Base-by-base conservation (phyloP, 257 asterid genomes). In the Oldenlandia corymbosa region DNA sequence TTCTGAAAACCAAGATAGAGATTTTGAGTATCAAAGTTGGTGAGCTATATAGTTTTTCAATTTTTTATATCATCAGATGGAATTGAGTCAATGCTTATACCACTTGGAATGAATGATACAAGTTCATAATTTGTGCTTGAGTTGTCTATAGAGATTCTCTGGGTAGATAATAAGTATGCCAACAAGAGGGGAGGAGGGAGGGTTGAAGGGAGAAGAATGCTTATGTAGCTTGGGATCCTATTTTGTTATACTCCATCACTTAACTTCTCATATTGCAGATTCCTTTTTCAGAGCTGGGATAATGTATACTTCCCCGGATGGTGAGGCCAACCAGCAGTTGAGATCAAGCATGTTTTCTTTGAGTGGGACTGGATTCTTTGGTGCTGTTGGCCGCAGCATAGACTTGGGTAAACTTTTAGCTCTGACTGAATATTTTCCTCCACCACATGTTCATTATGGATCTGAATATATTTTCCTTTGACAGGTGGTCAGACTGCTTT, bases 401-500 rank as follows among this genome's bases (percentile, higher is more conserved):
- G 83, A 84, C 67, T 79, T 91, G 78, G 98, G 98, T 86, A 34
- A 43, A 79, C 73, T 10, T 63, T 13, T 5, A 36, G 27, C 59
- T 64, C 16, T 12, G 27, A 5, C 23, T 21, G 1, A 13, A 34
- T 45, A 23, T 64, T 10, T 32, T 21, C 59, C 2, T 21, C 10
- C 48, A 7, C 36, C 20, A 39, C 47, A 42, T 41, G 13, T 41
- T 59, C 7, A 18, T 34, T 51, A 48, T 62, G 57, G 72, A 59
- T 18, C 57, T 64, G 50, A 10, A 32, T 70, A 10, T 63, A 14
- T 51, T 3, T 62, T 54, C 17, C 2, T 39, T 52, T 59, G 41
- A 51, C 73, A 91, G 96, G 98, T 10, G 98, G 95, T 53, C 98
- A 84, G 78, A 83, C 86, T 49, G 98, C 98, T 58, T 72, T 91